Evolutionary conservation across 1,284 basidiomycete genomes (phyloP).

Genomic region (Pulveroboletus ridleyi): DNA sequence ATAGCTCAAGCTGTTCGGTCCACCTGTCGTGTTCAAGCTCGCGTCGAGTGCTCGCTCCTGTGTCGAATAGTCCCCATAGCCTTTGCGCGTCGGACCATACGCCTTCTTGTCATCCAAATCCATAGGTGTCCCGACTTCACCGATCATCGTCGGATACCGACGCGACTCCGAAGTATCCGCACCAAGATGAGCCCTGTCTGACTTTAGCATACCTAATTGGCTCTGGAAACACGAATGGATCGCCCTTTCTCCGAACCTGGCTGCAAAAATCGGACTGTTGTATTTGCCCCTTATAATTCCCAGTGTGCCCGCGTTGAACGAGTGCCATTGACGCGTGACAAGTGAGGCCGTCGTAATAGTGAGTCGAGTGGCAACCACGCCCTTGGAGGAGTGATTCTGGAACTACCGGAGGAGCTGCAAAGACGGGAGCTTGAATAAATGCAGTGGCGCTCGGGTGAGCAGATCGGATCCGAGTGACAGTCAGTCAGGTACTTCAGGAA

Average conservation of each 20-base stretch:
- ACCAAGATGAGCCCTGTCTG: conserved; percentile 68
- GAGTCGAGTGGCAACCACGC: conserved; percentile 82
- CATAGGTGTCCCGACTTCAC: conserved; percentile 95
- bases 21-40: too few species aligned
- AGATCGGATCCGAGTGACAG: conserved; percentile 70
- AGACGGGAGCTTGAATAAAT: conserved; percentile 94
- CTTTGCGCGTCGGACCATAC: conserved; percentile 58
- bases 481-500: conserved; percentile 81
- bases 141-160: conserved; percentile 91
- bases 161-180: conserved; percentile 17
- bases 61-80: too few species aligned
- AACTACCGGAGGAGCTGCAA: conserved; percentile 78
- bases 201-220: conserved; percentile 84
- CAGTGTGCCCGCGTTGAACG: conserved; percentile 97
- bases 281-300: conserved; percentile 93
- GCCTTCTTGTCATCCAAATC: conserved; percentile 88
- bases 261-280: conserved; percentile 67
- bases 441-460: conserved; percentile 88
- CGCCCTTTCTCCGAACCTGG: conserved; percentile 80
- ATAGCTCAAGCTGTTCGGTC: too few species aligned
- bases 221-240: conserved; percentile 87
- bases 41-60: too few species aligned
- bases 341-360: conserved; percentile 98
- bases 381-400: conserved; percentile 65
- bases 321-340: conserved; percentile 90